Evolutionary conservation across 2,329 filamentous ascomycete species (phyloP).

Genomic region (Colletotrichum tofieldiae): DNA sequence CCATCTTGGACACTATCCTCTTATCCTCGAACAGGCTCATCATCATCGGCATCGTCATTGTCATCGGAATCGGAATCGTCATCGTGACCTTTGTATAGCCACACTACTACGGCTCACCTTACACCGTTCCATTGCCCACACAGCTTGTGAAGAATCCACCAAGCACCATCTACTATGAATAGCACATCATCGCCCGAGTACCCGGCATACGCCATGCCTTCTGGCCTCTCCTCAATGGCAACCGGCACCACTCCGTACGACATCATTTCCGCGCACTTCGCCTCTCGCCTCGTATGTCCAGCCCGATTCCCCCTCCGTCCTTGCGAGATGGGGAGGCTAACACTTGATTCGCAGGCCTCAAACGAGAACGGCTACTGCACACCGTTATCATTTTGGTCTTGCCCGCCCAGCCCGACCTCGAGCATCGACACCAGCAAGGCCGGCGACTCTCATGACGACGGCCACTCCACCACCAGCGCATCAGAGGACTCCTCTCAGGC

Average conservation of each 20-base stretch:
- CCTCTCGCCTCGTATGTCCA: slow-evolving; percentile 28
- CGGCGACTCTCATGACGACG: slow-evolving; percentile 33
- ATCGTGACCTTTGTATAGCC: slow-evolving; percentile 9
- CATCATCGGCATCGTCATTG: background rate
- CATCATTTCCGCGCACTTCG: slow-evolving; percentile 41
- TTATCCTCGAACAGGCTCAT: slow-evolving; percentile 1
- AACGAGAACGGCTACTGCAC: slow-evolving; percentile 37
- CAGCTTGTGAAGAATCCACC: background rate
- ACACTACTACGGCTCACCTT: background rate
- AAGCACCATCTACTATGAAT: slow-evolving; percentile 15
- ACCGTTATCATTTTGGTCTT: slow-evolving; percentile 36
- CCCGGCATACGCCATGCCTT: slow-evolving; percentile 24
- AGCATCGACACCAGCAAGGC: slow-evolving; percentile 36
- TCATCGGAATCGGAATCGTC: background rate
- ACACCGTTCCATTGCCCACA: background rate
- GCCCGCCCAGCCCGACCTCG: slow-evolving; percentile 36
- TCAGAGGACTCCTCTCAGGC: slow-evolving; percentile 15
- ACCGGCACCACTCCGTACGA: slow-evolving; percentile 24
- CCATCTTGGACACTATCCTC: slow-evolving; percentile 11
- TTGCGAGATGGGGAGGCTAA: background rate
- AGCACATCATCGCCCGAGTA: slow-evolving; percentile 17
- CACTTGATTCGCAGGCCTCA: slow-evolving; percentile 10
- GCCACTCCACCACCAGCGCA: slow-evolving; percentile 22
- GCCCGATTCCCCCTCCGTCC: background rate
- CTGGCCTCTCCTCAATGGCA: slow-evolving; percentile 13